These are phyloP conservation scores for Lactifluus volemus DNA, from an alignment of 768 basidiomycete species.

Conservation along the genomic window DNA sequence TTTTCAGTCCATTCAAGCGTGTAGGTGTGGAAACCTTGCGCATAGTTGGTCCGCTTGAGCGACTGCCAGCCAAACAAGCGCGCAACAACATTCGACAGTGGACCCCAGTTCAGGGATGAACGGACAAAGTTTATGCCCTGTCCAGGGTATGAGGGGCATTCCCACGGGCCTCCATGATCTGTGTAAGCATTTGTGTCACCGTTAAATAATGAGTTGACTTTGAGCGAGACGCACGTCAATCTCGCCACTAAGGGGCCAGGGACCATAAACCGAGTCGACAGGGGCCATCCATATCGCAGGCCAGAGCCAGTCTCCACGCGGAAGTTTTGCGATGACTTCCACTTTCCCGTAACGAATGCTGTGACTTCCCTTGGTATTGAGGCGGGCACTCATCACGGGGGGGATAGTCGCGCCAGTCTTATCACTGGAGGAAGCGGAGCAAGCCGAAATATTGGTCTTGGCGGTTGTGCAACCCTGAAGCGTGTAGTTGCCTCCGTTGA, in stretches of 20 bases:
- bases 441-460: slow-evolving; percentile 32
- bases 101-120: slow-evolving; percentile 63
- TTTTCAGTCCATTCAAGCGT: slow-evolving; percentile 51
- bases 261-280: slow-evolving; percentile 36
- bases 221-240: slow-evolving; percentile 41
- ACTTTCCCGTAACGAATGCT: slow-evolving; percentile 49
- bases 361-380: slow-evolving; percentile 41
- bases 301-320: slow-evolving; percentile 37
- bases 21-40: slow-evolving; percentile 43
- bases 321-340: slow-evolving; percentile 43
- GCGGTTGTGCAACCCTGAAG: slow-evolving; percentile 32
- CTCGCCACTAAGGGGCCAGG: slow-evolving; percentile 48
- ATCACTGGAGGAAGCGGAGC: slow-evolving; percentile 36
- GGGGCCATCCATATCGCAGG: slow-evolving; percentile 42
- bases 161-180: slow-evolving; percentile 49
- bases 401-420: slow-evolving; percentile 34
- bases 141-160: slow-evolving; percentile 35
- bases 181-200: not conserved
- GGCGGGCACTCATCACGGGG: slow-evolving; percentile 46
- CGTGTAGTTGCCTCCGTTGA: slow-evolving; percentile 32
- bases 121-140: slow-evolving; percentile 42
- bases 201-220: not conserved
- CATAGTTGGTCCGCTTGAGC: slow-evolving; percentile 38
- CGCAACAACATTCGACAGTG: slow-evolving; percentile 34
- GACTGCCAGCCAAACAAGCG: slow-evolving; percentile 37